Evolutionary conservation across 345 rosid species (phyloP).

Genomic region (Melastoma malabathricum): DNA sequence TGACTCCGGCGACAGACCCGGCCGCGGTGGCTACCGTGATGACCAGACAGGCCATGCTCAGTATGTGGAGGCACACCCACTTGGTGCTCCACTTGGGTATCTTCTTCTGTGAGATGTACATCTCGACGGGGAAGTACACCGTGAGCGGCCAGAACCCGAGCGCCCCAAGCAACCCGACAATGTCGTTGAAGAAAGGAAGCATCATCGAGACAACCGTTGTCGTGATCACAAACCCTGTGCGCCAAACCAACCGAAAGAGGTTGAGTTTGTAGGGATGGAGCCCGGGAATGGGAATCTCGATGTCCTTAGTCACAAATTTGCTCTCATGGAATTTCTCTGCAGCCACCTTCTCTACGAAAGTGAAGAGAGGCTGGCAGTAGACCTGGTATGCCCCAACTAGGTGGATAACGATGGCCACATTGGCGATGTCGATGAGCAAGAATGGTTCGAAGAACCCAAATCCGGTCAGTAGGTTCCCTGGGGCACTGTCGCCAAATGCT

Average conservation of each 20-base stretch:
- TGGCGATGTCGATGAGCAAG: conserved; percentile 64
- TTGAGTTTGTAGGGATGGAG: conserved; percentile 25
- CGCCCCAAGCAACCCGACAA: conserved; percentile 63
- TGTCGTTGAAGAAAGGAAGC: conserved; percentile 62
- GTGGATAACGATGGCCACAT: conserved; percentile 55
- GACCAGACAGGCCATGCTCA: conserved; percentile 45
- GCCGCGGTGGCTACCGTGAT: conserved; percentile 42
- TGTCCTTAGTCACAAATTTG: conserved; percentile 31
- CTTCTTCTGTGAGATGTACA: conserved; percentile 48
- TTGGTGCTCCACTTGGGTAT: conserved; percentile 50
- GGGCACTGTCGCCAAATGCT: conserved; percentile 54
- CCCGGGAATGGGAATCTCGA: conserved; percentile 30
- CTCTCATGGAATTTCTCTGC: conserved; percentile 23
- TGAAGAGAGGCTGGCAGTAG: conserved; percentile 55
- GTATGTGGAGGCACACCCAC: conserved; percentile 46
- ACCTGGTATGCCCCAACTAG: conserved; percentile 75
- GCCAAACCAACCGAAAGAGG: conserved; percentile 47
- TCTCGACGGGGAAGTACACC: conserved; percentile 70
- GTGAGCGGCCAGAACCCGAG: conserved; percentile 72
- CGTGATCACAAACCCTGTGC: conserved; percentile 36
- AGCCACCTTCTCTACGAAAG: conserved; percentile 41
- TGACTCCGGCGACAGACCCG: conserved; percentile 57
- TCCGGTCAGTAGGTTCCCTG: conserved; percentile 66
- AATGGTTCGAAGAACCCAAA: conserved; percentile 66
- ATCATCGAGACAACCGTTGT: conserved; percentile 61